Base-by-base conservation (phyloP, 495 filamentous ascomycete species). In the Aspergillus diversus region DNA sequence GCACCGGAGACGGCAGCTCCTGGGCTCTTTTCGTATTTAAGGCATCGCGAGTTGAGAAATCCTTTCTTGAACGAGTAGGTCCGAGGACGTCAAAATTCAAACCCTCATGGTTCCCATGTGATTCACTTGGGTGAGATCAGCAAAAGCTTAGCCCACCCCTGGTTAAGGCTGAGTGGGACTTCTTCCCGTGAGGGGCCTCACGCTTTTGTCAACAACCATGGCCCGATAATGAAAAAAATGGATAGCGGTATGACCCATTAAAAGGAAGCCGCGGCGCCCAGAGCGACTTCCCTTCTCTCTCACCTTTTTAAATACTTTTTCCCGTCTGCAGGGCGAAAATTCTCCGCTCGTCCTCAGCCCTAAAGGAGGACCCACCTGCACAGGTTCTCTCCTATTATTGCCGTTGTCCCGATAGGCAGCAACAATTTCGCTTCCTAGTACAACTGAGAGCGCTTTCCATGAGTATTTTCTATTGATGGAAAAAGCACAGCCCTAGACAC, bases 401-500 rank as follows among this genome's bases (percentile, higher is more conserved):
- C 39, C 2, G 39, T 13, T 13, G 11, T 43, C 39, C 39, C 46
- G 32, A 33, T 55, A 61, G 35, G 47, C 53, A 57, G 34, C 48
- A 57, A 13, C 59, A 46, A 55, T 47, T 27, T 27, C 21, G 21
- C 21, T 27, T 27, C 1, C 21, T 27, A 1, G 21, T 27, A 27
- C 21, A 27, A 55, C 59, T 34, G 39, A n/a, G 16, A 15, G n/a
- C 47, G 8, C 16, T 33, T 46, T 33, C 46, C 43, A 34, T 34
- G 9, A 35, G 11, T 5, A 27, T 43, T 43, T 56, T n/a, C 47
- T 37, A 39, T 21, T 37, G 15, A 73, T 69, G 70, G 68, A 66
- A 17, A 57, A 69, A 43, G 42, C 52, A 6, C 63, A 57, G 27
- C 67, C 64, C 21, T 60, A 27, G 21, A 27, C 21, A 27, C 71